These are phyloP conservation scores for Daldinia sp. DNA, from an alignment of 2,329 filamentous ascomycete species.

Conservation along the genomic window DNA sequence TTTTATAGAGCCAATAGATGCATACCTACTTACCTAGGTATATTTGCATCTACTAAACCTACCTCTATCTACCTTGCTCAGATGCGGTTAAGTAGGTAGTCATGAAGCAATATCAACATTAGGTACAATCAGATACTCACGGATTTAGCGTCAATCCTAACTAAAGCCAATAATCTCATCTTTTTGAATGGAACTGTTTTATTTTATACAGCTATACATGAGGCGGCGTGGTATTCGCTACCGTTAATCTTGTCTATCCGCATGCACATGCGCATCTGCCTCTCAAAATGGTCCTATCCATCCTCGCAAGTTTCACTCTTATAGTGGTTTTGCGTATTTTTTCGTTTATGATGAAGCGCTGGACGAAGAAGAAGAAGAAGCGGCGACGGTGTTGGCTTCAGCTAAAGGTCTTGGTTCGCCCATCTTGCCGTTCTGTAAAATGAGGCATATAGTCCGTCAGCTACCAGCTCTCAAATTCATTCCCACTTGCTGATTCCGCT, in stretches of 20 bases:
- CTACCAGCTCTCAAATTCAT: slow-evolving; percentile 35
- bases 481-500: background rate
- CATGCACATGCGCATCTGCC: slow-evolving; percentile 36
- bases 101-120: background rate
- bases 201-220: slow-evolving; percentile 52
- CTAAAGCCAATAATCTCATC: background rate
- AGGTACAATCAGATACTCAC: background rate
- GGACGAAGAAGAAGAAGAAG: slow-evolving; percentile 55
- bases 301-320: slow-evolving; percentile 15
- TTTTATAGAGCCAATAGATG: background rate
- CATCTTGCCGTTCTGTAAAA: slow-evolving; percentile 90
- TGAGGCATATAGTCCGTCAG: slow-evolving; percentile 55
- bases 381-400: slow-evolving; percentile 62
- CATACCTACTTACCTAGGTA: background rate
- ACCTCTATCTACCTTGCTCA: background rate
- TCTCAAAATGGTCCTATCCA: slow-evolving; percentile 14
- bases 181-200: slow-evolving; percentile 34
- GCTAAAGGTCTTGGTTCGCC: slow-evolving; percentile 82
- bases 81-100: background rate
- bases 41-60: too few species aligned
- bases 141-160: background rate
- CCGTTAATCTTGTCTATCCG: slow-evolving; percentile 39
- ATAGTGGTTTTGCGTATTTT: slow-evolving; percentile 31
- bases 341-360: slow-evolving; percentile 53
- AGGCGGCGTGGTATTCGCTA: slow-evolving; percentile 32